A percentile compares a stretch with the other conserved stretches of the same genome.
These are phyloP conservation scores for Polyporus arcularius DNA, from an alignment of 768 basidiomycete species.

Conservation along the genomic window DNA sequence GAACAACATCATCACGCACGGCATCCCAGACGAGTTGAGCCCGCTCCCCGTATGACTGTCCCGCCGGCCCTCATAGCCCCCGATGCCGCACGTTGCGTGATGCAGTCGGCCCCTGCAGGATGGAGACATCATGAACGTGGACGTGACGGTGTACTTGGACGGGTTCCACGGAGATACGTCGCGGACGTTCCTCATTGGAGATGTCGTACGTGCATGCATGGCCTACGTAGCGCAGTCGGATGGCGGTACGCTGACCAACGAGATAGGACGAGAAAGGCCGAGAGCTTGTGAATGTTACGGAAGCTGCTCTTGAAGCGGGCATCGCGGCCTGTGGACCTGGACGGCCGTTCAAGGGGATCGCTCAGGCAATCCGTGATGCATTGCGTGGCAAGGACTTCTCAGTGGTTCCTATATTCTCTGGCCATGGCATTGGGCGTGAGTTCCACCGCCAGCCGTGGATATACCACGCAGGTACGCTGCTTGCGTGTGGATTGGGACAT, in stretches of 20 bases:
- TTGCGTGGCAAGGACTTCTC: constrained; percentile 49
- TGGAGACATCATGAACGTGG: constrained; percentile 87
- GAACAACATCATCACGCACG: constrained; percentile 86
- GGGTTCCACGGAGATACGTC: constrained; percentile 93
- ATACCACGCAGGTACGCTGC: constrained; percentile 48
- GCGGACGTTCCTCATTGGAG: constrained; percentile 76
- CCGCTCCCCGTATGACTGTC: background rate
- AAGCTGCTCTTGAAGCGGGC: constrained; percentile 65
- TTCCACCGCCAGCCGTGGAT: constrained; percentile 89
- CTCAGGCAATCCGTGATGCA: constrained; percentile 62
- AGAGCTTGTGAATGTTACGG: constrained; percentile 64
- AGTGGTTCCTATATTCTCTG: constrained; percentile 72
- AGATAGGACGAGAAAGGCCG: constrained; percentile 67
- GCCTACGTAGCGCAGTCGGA: background rate
- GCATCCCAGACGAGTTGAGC: constrained; percentile 88
- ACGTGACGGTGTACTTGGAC: constrained; percentile 81
- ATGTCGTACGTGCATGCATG: constrained; percentile 53
- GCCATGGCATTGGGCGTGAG: constrained; percentile 82
- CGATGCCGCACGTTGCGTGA: background rate
- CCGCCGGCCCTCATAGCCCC: background rate
- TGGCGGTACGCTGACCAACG: background rate
- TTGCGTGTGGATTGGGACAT: constrained; percentile 42
- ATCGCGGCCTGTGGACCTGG: constrained; percentile 80
- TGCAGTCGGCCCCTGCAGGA: constrained; percentile 74
- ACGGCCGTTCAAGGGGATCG: constrained; percentile 67